Conservation (phyloP, 2,329 filamentous ascomycete species). For the Diplodia mutila region DNA sequence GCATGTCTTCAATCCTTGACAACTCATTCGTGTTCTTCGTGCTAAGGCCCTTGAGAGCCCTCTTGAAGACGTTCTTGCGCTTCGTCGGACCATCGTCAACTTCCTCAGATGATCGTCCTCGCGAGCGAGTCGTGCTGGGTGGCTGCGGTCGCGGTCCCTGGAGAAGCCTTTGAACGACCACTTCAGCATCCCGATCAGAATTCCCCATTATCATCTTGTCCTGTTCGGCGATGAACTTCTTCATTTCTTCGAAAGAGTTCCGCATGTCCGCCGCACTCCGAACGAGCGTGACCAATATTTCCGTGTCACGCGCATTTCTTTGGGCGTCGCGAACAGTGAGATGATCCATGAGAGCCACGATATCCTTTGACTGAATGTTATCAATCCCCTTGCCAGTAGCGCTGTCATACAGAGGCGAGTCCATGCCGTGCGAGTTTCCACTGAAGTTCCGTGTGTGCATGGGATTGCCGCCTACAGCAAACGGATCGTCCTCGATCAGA, state of each 20-base stretch:
- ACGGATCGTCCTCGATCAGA: constrained; percentile 63
- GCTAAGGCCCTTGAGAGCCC: constrained; percentile 88
- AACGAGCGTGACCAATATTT: constrained; percentile 92
- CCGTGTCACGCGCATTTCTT: constrained; percentile 92
- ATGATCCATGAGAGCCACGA: constrained; percentile 97
- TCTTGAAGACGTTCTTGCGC: constrained; percentile 90
- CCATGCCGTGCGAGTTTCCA: constrained; percentile 89
- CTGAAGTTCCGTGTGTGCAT: constrained; percentile 71
- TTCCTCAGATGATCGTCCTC: constrained; percentile 49
- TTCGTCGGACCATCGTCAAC: constrained; percentile 69
- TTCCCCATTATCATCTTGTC: constrained; percentile 87
- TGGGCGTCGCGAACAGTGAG: constrained; percentile 96
- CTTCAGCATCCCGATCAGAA: constrained; percentile 85
- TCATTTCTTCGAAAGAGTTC: constrained; percentile 93
- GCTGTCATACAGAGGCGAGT: constrained; percentile 86
- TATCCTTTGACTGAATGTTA: constrained; percentile 92
- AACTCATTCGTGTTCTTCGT: constrained; percentile 87
- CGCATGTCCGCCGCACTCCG: constrained; percentile 96
- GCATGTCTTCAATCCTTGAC: constrained; percentile 69
- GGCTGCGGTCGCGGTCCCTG: constrained; percentile 86
- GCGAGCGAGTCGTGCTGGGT: constrained; percentile 31
- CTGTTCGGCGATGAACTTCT: constrained; percentile 85
- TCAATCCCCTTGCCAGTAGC: constrained; percentile 87
- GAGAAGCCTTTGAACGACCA: constrained; percentile 78
- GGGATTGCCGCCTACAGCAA: constrained; percentile 57